A percentile compares a stretch with the other conserved stretches of the same genome.
Conservation (phyloP, 2,329 filamentous ascomycete species). For the Aspergillus sp. region DNA sequence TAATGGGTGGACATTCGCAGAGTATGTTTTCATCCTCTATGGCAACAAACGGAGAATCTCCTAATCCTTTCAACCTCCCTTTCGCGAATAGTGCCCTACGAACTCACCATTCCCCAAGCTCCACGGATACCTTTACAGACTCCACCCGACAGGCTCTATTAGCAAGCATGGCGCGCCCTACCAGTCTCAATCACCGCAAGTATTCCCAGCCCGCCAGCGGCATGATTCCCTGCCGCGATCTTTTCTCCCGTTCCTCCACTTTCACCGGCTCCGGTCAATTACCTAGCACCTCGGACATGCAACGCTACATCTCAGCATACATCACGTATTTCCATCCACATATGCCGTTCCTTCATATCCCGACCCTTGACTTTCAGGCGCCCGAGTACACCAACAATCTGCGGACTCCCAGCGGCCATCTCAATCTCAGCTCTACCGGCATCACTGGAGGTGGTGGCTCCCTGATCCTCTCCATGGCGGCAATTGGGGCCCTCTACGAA, state of each 20-base stretch:
- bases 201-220: constrained; percentile 62
- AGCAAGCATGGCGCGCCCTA: constrained; percentile 62
- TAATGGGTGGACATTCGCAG: constrained; percentile 65
- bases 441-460: constrained; percentile 79
- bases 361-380: constrained; percentile 87
- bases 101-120: constrained; percentile 62
- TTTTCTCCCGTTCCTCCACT: constrained; percentile 37
- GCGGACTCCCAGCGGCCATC: constrained; percentile 57
- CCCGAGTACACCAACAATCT: constrained; percentile 64
- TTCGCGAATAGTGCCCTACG: constrained; percentile 63
- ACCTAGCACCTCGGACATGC: constrained; percentile 80
- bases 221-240: constrained; percentile 45
- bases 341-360: constrained; percentile 88
- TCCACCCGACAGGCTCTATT: constrained; percentile 65
- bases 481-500: constrained; percentile 85
- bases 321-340: constrained; percentile 92
- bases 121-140: constrained; percentile 67
- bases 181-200: constrained; percentile 58
- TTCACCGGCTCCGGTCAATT: constrained; percentile 56
- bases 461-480: constrained; percentile 82
- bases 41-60: constrained; percentile 47
- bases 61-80: constrained; percentile 50
- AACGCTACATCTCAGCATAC: constrained; percentile 87
- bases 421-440: constrained; percentile 55
- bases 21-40: constrained; percentile 53